Evolutionary conservation across 2,329 filamentous ascomycete species (phyloP).

Genomic region (Diplodia corticola): DNA sequence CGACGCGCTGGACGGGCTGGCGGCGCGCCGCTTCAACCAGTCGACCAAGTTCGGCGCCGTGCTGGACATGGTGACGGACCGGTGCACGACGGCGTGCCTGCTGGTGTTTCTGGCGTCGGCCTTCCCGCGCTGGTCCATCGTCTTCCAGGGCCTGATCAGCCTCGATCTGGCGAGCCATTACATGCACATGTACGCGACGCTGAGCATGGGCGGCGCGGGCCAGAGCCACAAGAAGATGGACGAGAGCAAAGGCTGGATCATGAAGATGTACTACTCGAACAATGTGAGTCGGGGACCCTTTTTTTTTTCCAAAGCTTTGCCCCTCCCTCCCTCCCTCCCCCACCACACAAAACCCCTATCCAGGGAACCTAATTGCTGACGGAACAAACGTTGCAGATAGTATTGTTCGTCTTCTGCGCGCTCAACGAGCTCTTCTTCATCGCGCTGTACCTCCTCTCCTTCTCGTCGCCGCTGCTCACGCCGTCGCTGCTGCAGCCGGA

Average conservation of each 20-base stretch:
- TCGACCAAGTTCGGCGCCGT: slow-evolving; percentile 95
- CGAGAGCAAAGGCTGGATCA: slow-evolving; percentile 78
- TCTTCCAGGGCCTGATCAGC: slow-evolving; percentile 92
- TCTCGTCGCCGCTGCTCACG: slow-evolving; percentile 85
- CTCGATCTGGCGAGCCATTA: slow-evolving; percentile 96
- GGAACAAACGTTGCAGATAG: slow-evolving; percentile 59
- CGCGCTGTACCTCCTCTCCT: slow-evolving; percentile 93
- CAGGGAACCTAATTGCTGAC: too few species aligned
- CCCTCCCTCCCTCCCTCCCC: too few species aligned
- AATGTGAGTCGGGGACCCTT: slow-evolving; percentile 62
- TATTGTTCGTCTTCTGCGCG: slow-evolving; percentile 86
- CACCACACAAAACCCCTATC: too few species aligned
- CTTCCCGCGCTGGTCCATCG: slow-evolving; percentile 88
- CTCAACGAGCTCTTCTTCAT: slow-evolving; percentile 98
- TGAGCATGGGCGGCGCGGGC: slow-evolving; percentile 79
- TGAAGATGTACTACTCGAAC: slow-evolving; percentile 97
- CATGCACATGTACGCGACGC: slow-evolving; percentile 97
- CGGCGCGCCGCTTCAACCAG: slow-evolving; percentile 84
- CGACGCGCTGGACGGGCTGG: slow-evolving; percentile 91
- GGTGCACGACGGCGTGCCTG: slow-evolving; percentile 92
- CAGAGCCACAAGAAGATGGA: slow-evolving; percentile 93
- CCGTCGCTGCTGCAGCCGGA: slow-evolving; percentile 72
- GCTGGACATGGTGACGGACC: slow-evolving; percentile 98
- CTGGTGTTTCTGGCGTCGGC: slow-evolving; percentile 93
- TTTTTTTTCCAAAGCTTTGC: neutral